Conservation (phyloP, 2,329 filamentous ascomycete species). For the Penicillium crustosum region DNA sequence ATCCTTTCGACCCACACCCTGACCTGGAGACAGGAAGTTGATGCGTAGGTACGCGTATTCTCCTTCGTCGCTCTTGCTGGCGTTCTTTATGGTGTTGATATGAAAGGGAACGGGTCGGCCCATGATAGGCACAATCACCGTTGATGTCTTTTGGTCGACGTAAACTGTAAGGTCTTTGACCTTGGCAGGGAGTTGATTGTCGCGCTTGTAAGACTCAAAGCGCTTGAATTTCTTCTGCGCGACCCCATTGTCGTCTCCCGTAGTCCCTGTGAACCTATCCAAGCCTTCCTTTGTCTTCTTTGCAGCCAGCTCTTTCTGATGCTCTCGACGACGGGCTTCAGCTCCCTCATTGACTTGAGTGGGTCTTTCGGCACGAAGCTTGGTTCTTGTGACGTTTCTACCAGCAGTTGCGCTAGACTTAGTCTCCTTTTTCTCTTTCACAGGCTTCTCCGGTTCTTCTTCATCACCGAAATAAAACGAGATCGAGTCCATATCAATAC, state of each 20-base stretch:
- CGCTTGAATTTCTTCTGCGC: slow-evolving; percentile 98
- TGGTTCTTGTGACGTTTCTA: slow-evolving; percentile 92
- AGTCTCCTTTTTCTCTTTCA: slow-evolving; percentile 78
- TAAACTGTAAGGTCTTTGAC: slow-evolving; percentile 85
- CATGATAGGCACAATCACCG: slow-evolving; percentile 93
- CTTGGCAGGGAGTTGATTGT: slow-evolving; percentile 83
- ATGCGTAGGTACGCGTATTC: slow-evolving; percentile 92
- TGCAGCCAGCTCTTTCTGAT: slow-evolving; percentile 82
- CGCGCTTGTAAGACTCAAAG: slow-evolving; percentile 98
- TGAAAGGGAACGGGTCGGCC: slow-evolving; percentile 96
- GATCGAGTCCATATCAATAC: slow-evolving; percentile 86
- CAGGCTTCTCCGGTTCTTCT: slow-evolving; percentile 74
- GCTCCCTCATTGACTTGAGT: slow-evolving; percentile 86
- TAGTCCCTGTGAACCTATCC: slow-evolving; percentile 80
- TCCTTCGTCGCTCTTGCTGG: slow-evolving; percentile 93
- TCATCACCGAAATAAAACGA: slow-evolving; percentile 99
- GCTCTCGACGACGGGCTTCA: slow-evolving; percentile 80
- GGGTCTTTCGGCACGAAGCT: slow-evolving; percentile 85
- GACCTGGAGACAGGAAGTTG: slow-evolving; percentile 95
- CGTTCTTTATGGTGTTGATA: slow-evolving; percentile 98
- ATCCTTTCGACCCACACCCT: slow-evolving; percentile 95
- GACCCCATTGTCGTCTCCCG: slow-evolving; percentile 80
- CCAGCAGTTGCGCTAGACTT: slow-evolving; percentile 84
- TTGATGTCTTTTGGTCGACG: slow-evolving; percentile 85
- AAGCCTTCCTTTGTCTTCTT: slow-evolving; percentile 92